Percentiles rank a stretch among this genome's conserved stretches.
Evolutionary conservation across 306 rosid genomes (phyloP).

Genomic region (Fragaria vesca): DNA sequence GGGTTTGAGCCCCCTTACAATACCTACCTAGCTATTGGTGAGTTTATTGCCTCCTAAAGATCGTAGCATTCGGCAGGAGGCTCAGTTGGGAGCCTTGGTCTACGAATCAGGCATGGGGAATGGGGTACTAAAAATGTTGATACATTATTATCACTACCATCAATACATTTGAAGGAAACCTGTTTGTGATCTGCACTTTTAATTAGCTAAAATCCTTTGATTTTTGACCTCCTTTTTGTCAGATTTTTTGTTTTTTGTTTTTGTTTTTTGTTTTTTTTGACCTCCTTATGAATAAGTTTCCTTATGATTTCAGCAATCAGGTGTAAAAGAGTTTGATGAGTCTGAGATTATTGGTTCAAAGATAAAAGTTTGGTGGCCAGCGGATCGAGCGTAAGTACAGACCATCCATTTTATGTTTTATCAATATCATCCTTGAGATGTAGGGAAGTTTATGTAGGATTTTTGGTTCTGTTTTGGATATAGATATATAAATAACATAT

Average conservation of each 20-base stretch:
- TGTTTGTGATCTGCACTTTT: neutral
- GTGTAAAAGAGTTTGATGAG: constrained; percentile 44
- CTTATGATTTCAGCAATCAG: constrained; percentile 47
- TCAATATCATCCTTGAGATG: neutral
- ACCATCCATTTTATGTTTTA: constrained; percentile 10
- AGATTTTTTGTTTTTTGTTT: too few relatives aligned
- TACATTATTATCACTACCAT: neutral
- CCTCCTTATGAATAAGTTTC: constrained; percentile 15
- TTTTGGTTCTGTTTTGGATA: neutral
- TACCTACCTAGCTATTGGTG: neutral
- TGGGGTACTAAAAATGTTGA: neutral
- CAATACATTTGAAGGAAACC: neutral
- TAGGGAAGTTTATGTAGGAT: neutral
- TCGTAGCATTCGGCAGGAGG: neutral
- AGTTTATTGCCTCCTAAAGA: neutral
- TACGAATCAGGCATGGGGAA: neutral
- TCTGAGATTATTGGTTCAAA: constrained; percentile 51
- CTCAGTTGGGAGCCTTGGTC: neutral
- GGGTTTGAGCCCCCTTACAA: neutral
- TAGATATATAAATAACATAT: neutral
- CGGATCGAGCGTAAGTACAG: constrained; percentile 64
- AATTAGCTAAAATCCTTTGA: neutral
- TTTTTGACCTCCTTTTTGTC: constrained; percentile 3
- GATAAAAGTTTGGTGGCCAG: constrained; percentile 89
- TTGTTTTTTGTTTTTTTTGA: neutral